Percentiles rank a stretch among this genome's conserved stretches.
Conservation (phyloP, 495 filamentous ascomycete genomes). For the Trichoderma gamsii region DNA sequence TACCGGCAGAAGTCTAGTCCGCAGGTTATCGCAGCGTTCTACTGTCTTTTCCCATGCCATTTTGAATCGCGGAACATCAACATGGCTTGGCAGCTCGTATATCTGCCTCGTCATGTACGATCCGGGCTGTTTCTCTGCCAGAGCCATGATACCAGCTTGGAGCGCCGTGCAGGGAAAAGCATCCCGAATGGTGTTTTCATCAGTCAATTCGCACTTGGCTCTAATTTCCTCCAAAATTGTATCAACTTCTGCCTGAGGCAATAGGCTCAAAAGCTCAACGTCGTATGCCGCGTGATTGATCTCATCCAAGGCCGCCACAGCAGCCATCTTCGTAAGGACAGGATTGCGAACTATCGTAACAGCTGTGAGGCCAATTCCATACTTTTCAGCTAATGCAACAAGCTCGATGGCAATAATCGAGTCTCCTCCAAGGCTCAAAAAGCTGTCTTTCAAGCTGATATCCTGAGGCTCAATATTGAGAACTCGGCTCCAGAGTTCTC, state of each 20-base stretch:
- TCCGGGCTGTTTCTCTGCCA: slow-evolving; percentile 23
- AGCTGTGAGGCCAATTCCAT: slow-evolving; percentile 33
- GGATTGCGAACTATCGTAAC: slow-evolving; percentile 18
- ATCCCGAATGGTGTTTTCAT: background rate
- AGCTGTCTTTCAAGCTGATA: slow-evolving; percentile 39
- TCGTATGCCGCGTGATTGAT: background rate
- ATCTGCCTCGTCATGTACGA: slow-evolving; percentile 10
- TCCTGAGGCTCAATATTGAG: slow-evolving; percentile 32
- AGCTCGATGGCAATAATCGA: slow-evolving; percentile 35
- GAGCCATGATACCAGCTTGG: slow-evolving; percentile 33
- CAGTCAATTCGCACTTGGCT: background rate
- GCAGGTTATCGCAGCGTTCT: slow-evolving; percentile 53
- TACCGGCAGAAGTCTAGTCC: slow-evolving; percentile 53
- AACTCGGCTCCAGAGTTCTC: slow-evolving; percentile 39
- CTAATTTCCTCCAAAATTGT: background rate
- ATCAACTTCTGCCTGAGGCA: background rate
- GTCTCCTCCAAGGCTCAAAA: slow-evolving; percentile 38
- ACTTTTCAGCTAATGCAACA: slow-evolving; percentile 32
- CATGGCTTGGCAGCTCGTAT: slow-evolving; percentile 4
- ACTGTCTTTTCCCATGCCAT: slow-evolving; percentile 48
- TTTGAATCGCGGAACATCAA: slow-evolving; percentile 40
- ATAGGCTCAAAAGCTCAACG: background rate
- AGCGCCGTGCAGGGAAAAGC: background rate
- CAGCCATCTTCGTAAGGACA: background rate
- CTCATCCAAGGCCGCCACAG: background rate